Base-by-base conservation (phyloP, 345 rosid species). In the Linum tenue region DNA sequence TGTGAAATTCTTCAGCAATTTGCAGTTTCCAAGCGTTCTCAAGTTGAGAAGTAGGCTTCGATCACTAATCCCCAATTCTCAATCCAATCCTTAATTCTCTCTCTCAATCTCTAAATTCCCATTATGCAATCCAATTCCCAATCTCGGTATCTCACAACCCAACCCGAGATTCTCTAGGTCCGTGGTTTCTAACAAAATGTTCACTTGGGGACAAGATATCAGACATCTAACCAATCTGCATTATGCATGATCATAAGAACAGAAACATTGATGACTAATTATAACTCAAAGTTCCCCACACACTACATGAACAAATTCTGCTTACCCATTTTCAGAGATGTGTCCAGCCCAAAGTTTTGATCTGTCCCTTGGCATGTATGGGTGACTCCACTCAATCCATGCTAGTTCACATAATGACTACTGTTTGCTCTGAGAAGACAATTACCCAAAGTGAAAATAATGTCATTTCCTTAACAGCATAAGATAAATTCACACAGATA, bases 281-380 rank as follows among this genome's bases (percentile, higher is more conserved):
- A 12, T 22, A 3, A 16, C 8, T 43, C 62, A 3, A 42, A 65
- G 36, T 10, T 60, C 4, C 5, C 12, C 3, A 22, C 35, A 65
- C 48, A 42, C 12, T 60, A 37, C 31, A 37, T 12, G 31, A 61
- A 38, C 62, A 35, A 42, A 17, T 51, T 70, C 17, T 51, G 41
- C 84, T 77, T 64, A 94, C 99, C 97, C 96, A 76, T 64, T 71
- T 71, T 86, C 86, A 9, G 92, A 83, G 65, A 90, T 81, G 78
- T 85, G 82, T 62, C 96, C 99, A 77, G 86, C 92, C 96, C 97
- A 94, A 37, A 94, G 85, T 74, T 94, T 86, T 17, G 99, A 55
- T 81, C 80, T 86, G 71, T 94, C 99, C 99, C 99, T 88, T 11
- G 96, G 96, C 97, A 88, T 90, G 75, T 85, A 85, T 55, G 99